Evolutionary conservation across 371 early-diverging fungal species (phyloP).

Genomic region (Apophysomyces sp.): DNA sequence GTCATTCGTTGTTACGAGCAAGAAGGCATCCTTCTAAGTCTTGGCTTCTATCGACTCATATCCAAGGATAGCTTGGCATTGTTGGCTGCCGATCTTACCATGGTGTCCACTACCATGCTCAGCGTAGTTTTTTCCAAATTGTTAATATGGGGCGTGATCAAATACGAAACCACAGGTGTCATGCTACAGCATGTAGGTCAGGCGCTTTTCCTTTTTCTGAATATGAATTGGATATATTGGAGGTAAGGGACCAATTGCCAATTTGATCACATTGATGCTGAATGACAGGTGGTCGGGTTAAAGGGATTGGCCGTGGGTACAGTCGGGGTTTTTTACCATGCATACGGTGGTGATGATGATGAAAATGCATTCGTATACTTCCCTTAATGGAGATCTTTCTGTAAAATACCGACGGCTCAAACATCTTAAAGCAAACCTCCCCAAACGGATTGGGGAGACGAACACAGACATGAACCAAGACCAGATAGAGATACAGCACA

Average conservation of each 20-base stretch:
- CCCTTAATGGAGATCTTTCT: conserved; percentile 71
- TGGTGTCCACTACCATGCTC: conserved; percentile 61
- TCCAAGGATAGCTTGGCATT: conserved; percentile 67
- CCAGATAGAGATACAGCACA: conserved; percentile 7
- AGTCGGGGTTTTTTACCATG: conserved; percentile 84
- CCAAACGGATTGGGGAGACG: conserved; percentile 23
- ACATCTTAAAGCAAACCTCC: conserved; percentile 33
- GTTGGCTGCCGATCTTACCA: conserved; percentile 64
- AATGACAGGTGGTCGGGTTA: neutral
- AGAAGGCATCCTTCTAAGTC: conserved; percentile 68
- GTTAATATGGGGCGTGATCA: conserved; percentile 54
- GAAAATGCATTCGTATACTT: conserved; percentile 92
- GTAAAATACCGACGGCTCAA: conserved; percentile 44
- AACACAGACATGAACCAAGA: conserved; percentile 4
- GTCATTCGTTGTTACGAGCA: conserved; percentile 65
- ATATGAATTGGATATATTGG: conserved; percentile 67
- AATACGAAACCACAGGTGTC: conserved; percentile 52
- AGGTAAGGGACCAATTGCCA: conserved; percentile 38
- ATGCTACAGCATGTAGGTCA: conserved; percentile 75
- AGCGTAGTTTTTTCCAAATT: conserved; percentile 63
- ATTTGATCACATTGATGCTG: neutral
- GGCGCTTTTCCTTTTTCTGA: conserved; percentile 58
- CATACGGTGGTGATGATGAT: conserved; percentile 92
- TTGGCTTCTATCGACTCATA: conserved; percentile 60
- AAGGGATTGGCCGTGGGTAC: conserved; percentile 90